phyloP scores from a whole-genome alignment of 2,329 filamentous ascomycete species.

The Talaromyces sp. region DNA sequence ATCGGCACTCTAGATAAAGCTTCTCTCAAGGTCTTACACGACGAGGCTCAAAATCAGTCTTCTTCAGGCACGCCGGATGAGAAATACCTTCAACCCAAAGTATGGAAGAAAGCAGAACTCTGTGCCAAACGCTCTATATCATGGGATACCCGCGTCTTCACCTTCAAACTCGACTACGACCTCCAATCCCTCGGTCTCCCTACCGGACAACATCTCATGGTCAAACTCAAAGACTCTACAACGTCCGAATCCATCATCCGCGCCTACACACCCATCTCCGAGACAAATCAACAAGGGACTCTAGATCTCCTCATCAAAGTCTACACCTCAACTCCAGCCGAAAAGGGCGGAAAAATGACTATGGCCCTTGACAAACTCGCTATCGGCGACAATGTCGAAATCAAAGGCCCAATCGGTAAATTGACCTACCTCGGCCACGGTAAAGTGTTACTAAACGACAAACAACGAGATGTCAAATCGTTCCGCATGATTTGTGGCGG shows the following conservation, averaged over 20 bases:
- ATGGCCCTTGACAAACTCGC: constrained; percentile 70
- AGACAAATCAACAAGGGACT: constrained; percentile 57
- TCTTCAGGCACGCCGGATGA: constrained; percentile 42
- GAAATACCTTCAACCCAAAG: constrained; percentile 66
- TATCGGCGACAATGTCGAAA: constrained; percentile 69
- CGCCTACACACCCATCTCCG: constrained; percentile 80
- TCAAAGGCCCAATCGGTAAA: constrained; percentile 84
- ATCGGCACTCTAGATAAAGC: constrained; percentile 70
- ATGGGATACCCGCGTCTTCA: constrained; percentile 76
- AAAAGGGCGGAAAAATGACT: constrained; percentile 74
- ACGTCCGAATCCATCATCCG: constrained; percentile 70
- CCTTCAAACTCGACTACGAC: constrained; percentile 70
- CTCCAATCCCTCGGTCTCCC: constrained; percentile 71
- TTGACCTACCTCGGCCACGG: constrained; percentile 75
- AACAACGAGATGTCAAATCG: constrained; percentile 55
- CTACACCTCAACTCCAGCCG: constrained; percentile 61
- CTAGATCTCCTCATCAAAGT: constrained; percentile 79
- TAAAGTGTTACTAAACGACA: constrained; percentile 57
- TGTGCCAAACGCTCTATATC: constrained; percentile 67
- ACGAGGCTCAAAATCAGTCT: constrained; percentile 42
- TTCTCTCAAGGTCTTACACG: constrained; percentile 54
- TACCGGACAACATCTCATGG: constrained; percentile 81
- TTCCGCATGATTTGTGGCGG: constrained; percentile 88
- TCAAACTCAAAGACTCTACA: constrained; percentile 64
- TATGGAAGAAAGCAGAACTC: constrained; percentile 71